phyloP scores from a whole-genome alignment of 2,329 filamentous ascomycete genomes.

The Penicillium sp. region DNA sequence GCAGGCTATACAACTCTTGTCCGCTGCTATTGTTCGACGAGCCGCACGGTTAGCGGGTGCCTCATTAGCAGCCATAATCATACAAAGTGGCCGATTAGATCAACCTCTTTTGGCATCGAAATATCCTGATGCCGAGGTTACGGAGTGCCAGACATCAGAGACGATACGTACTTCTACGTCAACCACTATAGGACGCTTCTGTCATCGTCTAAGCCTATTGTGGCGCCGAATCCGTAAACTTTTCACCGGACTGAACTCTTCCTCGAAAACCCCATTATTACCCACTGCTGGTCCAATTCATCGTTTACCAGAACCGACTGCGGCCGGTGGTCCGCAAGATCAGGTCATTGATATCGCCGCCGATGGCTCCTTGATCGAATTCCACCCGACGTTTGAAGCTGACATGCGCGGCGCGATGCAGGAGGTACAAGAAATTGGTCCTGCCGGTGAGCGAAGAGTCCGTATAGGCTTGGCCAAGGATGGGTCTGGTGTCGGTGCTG shows the following conservation, averaged over 20 bases:
- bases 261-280: neutral
- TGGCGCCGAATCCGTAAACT: slow-evolving; percentile 14
- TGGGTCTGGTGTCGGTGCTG: slow-evolving; percentile 22
- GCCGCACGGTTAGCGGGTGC: slow-evolving; percentile 18
- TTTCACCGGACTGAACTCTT: neutral
- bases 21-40: slow-evolving; percentile 16
- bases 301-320: neutral
- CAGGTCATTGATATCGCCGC: slow-evolving; percentile 20
- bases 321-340: neutral
- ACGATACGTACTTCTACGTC: neutral
- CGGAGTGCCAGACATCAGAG: neutral
- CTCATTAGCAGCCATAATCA: slow-evolving; percentile 17
- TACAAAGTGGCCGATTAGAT: slow-evolving; percentile 14
- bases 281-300: neutral
- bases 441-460: slow-evolving; percentile 16
- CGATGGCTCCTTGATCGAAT: slow-evolving; percentile 20
- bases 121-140: neutral
- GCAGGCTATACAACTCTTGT: slow-evolving; percentile 13
- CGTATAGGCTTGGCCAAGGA: slow-evolving; percentile 21
- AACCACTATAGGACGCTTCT: slow-evolving; percentile 3
- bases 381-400: slow-evolving; percentile 19
- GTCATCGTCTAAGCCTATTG: neutral
- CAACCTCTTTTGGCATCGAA: neutral
- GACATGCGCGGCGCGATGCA: slow-evolving; percentile 20
- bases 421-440: slow-evolving; percentile 13